A percentile compares a stretch with the other conserved stretches of the same genome.
These are phyloP conservation scores for Acacia pycnantha DNA, from an alignment of 331 rosid genomes.

Conservation along the genomic window DNA sequence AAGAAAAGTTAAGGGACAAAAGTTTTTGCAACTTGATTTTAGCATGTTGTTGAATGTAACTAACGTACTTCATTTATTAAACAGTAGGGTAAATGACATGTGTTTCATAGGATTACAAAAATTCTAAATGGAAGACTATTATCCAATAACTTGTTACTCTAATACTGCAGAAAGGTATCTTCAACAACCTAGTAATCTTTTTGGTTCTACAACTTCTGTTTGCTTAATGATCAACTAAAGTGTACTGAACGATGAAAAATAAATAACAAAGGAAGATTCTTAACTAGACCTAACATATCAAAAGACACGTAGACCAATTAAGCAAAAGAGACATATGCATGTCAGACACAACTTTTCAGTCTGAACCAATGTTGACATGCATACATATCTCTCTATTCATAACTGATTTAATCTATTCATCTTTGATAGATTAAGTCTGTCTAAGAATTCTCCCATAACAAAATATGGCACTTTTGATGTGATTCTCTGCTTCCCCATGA, in stretches of 20 bases:
- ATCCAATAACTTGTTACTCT: conserved; percentile 49
- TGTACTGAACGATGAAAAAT: conserved; percentile 43
- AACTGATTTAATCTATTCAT: not conserved
- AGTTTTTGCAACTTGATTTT: not conserved
- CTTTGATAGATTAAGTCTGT: not conserved
- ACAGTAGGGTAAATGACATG: conserved; percentile 30
- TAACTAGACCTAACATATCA: not conserved
- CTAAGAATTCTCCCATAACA: not conserved
- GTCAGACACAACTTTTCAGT: not conserved
- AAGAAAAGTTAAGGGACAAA: not conserved
- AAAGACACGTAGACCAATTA: not conserved
- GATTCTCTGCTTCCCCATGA: conserved; percentile 36
- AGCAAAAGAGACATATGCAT: not conserved
- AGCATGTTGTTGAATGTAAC: conserved; percentile 6
- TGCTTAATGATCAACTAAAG: conserved; percentile 42
- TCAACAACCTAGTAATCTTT: conserved; percentile 50
- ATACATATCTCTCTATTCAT: not conserved
- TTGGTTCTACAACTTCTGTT: conserved; percentile 37
- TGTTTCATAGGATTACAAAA: conserved; percentile 34
- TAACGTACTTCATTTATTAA: conserved; percentile 29
- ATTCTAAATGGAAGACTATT: conserved; percentile 18
- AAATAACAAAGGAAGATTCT: conserved; percentile 15
- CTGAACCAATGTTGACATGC: not conserved
- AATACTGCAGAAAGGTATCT: conserved; percentile 52
- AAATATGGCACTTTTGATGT: conserved; percentile 9